A percentile compares a stretch with the other conserved stretches of the same genome.
Evolutionary conservation across 306 rosid species (phyloP).

Genomic region (Rubus idaeus): DNA sequence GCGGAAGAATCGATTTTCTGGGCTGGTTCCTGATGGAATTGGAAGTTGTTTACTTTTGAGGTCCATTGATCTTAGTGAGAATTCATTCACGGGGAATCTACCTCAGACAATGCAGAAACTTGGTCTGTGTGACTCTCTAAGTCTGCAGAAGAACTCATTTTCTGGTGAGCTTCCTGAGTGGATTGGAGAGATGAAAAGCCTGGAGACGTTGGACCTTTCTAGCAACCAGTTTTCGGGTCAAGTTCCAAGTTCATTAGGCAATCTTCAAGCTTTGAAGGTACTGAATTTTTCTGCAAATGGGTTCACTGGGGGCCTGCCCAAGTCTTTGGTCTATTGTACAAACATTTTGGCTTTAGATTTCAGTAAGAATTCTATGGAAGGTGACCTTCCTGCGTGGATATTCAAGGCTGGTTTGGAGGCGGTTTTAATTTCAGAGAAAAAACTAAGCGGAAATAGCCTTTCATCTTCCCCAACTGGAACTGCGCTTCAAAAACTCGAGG

Average conservation of each 20-base stretch:
- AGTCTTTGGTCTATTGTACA: slow-evolving; percentile 56
- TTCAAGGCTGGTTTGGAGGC: slow-evolving; percentile 53
- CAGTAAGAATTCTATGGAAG: slow-evolving; percentile 67
- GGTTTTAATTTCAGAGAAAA: slow-evolving; percentile 50
- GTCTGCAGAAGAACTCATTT: slow-evolving; percentile 57
- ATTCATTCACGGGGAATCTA: slow-evolving; percentile 59
- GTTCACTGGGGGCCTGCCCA: slow-evolving; percentile 67
- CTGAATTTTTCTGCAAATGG: slow-evolving; percentile 71
- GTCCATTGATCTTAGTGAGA: slow-evolving; percentile 78
- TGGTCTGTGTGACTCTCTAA: slow-evolving; percentile 56
- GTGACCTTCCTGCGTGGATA: slow-evolving; percentile 77
- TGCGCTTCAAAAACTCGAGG: slow-evolving; percentile 57
- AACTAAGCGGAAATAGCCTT: slow-evolving; percentile 25
- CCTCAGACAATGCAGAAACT: slow-evolving; percentile 71
- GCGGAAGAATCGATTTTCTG: slow-evolving; percentile 65
- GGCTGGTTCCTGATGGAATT: slow-evolving; percentile 67
- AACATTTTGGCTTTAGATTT: slow-evolving; percentile 65
- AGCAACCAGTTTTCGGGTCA: slow-evolving; percentile 65
- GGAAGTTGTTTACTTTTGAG: slow-evolving; percentile 89
- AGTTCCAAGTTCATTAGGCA: slow-evolving; percentile 64
- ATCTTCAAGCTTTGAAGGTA: slow-evolving; percentile 59
- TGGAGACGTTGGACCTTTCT: slow-evolving; percentile 76
- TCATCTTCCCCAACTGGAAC: slow-evolving; percentile 35
- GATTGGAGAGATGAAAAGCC: slow-evolving; percentile 77
- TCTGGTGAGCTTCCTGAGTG: slow-evolving; percentile 74